Evolutionary conservation across 192 early-diverging fungal species (phyloP).

Genomic region (Coemansia sp.): DNA sequence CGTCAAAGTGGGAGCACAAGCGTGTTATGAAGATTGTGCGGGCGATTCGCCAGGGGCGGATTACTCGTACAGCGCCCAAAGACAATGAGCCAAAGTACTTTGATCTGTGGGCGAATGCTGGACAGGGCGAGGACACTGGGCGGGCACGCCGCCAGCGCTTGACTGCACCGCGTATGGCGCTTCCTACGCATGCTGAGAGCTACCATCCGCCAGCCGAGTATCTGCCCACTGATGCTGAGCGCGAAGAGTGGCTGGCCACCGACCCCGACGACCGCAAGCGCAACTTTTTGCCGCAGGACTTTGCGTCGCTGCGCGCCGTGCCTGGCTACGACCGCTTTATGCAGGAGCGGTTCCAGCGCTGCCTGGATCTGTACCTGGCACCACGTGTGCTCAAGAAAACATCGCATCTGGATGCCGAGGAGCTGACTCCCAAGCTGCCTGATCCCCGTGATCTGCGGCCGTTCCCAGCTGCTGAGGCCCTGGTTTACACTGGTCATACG

Average conservation of each 20-base stretch:
- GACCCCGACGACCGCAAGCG: conserved; percentile 75
- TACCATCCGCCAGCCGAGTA: conserved; percentile 98
- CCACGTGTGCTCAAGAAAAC: conserved; percentile 88
- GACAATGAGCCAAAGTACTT: conserved; percentile 70
- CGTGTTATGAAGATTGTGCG: conserved; percentile 97
- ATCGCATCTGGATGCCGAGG: conserved; percentile 86
- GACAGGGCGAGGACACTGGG: conserved; percentile 55
- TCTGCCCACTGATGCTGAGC: conserved; percentile 79
- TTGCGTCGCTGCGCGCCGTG: conserved; percentile 75
- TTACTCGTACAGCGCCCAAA: conserved; percentile 61
- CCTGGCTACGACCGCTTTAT: conserved; percentile 88
- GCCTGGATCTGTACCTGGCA: conserved; percentile 94
- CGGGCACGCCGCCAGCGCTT: conserved; percentile 64
- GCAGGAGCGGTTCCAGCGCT: conserved; percentile 94
- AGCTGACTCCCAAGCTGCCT: conserved; percentile 92
- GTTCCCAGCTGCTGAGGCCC: conserved; percentile 79
- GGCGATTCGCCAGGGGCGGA: conserved; percentile 86
- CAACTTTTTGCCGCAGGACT: conserved; percentile 63
- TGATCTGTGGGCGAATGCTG: conserved; percentile 84
- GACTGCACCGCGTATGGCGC: conserved; percentile 82
- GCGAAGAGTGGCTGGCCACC: conserved; percentile 71
- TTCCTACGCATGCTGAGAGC: conserved; percentile 90
- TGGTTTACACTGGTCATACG: conserved; percentile 81
- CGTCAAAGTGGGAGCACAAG: conserved; percentile 92
- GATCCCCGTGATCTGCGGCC: conserved; percentile 92